Base-by-base conservation (phyloP, 2,329 filamentous ascomycete genomes). In the Fusarium torulosum region DNA sequence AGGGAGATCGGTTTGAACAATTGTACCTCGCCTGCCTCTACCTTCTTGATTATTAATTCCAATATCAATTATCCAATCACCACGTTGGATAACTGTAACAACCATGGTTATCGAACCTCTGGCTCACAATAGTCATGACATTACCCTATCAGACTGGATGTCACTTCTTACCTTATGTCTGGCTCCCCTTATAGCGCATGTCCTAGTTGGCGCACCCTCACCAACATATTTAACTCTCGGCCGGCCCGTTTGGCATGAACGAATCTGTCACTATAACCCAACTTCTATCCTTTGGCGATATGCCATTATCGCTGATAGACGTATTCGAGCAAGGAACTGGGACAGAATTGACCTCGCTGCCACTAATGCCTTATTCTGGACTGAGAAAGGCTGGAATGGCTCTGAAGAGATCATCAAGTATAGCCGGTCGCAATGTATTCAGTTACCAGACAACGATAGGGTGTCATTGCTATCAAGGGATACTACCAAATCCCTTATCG, bases 271-370 rank as follows among this genome's bases (percentile, higher is more conserved):
- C 8, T 67, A 66, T 3, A 67, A 66, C 3, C 64, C 64, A 7
- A 66, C 64, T 2, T 67, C 62, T 1, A 66, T 67, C 4, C 31
- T 67, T 1, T 66, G 64, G 64, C 41, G 64, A 7, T 67, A 67
- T 7, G 57, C 38, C 1, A 25, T 38, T 4, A 42, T 67, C 6
- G 21, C 62, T 1, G 64, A 66, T 14, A 50, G 64, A 3, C 50
- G 64, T 0, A 31, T 67, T 7, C 44, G 64, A 0, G 57, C 64
- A 0, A 23, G 40, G 7, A 38, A 50, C 2, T 67, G 62, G 64
- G 41, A 51, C 13, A 49, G 11, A 2, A 33, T 50, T 4, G 64
- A 67, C 8, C 4, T 67, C 0, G 64, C 62, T 9, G 50, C 62
- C 1, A 53, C 43, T 1, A 67, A 67, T 35, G 62, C 62, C 0